Conservation (phyloP, 2,329 filamentous ascomycete genomes). For the Cercospora nicotianae region DNA sequence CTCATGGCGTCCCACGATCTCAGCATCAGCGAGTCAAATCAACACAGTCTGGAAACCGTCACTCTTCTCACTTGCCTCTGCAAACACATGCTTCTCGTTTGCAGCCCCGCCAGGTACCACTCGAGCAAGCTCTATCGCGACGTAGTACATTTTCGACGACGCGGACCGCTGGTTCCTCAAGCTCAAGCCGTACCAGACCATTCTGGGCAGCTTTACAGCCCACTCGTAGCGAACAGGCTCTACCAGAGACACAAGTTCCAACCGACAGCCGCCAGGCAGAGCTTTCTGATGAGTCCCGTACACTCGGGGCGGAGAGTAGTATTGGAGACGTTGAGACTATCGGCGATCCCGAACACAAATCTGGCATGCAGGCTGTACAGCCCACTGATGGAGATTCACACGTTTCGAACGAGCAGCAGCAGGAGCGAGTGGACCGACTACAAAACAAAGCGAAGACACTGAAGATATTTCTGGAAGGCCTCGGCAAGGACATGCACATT, state of each 20-base stretch:
- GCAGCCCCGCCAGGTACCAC: neutral
- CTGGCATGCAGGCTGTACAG: neutral
- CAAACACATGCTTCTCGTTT: neutral
- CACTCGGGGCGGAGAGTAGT: neutral
- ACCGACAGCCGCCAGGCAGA: neutral
- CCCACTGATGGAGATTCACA: neutral
- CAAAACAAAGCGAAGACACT: slow-evolving; percentile 20
- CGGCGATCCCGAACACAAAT: neutral
- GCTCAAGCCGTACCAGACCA: neutral
- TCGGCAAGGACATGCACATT: slow-evolving; percentile 28
- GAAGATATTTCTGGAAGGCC: slow-evolving; percentile 29
- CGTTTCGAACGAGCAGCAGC: neutral
- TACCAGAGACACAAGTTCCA: neutral
- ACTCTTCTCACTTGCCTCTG: neutral
- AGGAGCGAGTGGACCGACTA: neutral
- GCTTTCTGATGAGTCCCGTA: neutral
- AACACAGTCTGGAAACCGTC: neutral
- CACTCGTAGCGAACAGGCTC: neutral
- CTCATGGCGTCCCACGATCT: neutral
- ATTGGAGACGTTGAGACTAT: neutral
- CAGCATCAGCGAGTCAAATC: neutral
- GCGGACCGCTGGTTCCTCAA: neutral
- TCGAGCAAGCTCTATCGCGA: neutral
- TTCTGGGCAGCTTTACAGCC: neutral
- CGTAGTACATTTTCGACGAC: neutral